Percentiles rank a stretch among this genome's conserved stretches.
Conservation (phyloP, 2,329 filamentous ascomycete genomes). For the Penicillium sp. region DNA sequence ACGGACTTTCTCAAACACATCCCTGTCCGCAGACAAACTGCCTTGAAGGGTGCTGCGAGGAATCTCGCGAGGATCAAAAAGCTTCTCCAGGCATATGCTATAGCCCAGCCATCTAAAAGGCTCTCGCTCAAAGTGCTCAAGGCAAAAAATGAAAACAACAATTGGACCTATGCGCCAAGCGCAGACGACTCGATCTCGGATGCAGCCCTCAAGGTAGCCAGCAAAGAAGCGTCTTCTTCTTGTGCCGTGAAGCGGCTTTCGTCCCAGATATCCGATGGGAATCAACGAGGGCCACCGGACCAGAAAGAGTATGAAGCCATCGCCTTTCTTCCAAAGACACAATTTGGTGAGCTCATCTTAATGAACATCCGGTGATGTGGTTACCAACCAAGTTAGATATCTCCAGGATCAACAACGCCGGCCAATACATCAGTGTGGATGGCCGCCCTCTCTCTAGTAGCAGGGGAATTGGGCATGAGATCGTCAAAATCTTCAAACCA, state of each 20-base stretch:
- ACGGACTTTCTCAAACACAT: conserved; percentile 56
- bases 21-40: conserved; percentile 59
- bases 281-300: background rate
- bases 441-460: conserved; percentile 52
- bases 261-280: conserved; percentile 19
- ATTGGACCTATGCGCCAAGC: conserved; percentile 61
- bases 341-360: conserved; percentile 32
- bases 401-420: conserved; percentile 33
- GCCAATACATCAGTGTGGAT: conserved; percentile 58
- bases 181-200: conserved; percentile 49
- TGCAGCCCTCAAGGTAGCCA: conserved; percentile 56
- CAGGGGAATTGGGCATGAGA: conserved; percentile 53
- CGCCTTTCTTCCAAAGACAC: conserved; percentile 50
- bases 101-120: conserved; percentile 56
- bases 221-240: conserved; percentile 52
- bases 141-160: conserved; percentile 59
- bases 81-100: conserved; percentile 58
- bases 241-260: conserved; percentile 41
- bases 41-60: conserved; percentile 51
- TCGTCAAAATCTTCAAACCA: conserved; percentile 52
- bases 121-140: conserved; percentile 57
- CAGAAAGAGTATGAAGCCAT: conserved; percentile 42
- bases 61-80: conserved; percentile 52
- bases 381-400: conserved; percentile 36
- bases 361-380: background rate